Evolutionary conservation across 257 asterid genomes (phyloP), one percentile per base, ranked within the genome.

Genomic region (Prunella vulgaris): DNA sequence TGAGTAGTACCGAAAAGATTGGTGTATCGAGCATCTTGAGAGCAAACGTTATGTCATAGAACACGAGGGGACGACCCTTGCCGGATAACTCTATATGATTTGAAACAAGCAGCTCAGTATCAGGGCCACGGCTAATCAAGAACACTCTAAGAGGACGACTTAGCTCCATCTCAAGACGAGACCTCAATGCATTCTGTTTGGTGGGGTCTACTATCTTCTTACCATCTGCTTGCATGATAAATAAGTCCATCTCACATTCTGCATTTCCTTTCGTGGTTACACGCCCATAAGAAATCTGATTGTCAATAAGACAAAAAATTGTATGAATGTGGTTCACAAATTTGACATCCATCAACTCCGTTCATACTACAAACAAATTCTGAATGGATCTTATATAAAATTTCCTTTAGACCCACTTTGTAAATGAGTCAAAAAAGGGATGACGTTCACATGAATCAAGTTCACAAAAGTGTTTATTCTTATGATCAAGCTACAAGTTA

Each of bases 1-100:
- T 7, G 38, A 5, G 38, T 33, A 33, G 38, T 86, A 93, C 97
- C 94, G 81, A 87, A 78, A 90, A 90, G 68, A 93, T 84, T 66
- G 89, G 87, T 44, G 66, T 80, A 68, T 85, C 78, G 46, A 93
- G 93, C 85, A 80, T 82, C 84, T 90, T 93, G 65, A 93, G 93
- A 73, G 96, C 93, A 25, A 86, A 85, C 12, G 97, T 93, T 49
- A 93, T 88, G 84, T 93, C 97, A 53, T 82, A 53, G 80, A 93
- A 93, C 52, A 93, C 97, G 33, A 81, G 65, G 53, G 98, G 98
- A 3, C 97, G 96, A 2, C 98, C 98, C 77, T 85, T 82, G 9
- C 98, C 96, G 0, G 95, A 86, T 66, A 90, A 76, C 83, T 93
- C 98, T 0, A 88, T 85, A 0, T 92, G 98, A 75, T 90, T 93